phyloP scores from a whole-genome alignment of 345 rosid species.

The Lenwebbia sp. region DNA sequence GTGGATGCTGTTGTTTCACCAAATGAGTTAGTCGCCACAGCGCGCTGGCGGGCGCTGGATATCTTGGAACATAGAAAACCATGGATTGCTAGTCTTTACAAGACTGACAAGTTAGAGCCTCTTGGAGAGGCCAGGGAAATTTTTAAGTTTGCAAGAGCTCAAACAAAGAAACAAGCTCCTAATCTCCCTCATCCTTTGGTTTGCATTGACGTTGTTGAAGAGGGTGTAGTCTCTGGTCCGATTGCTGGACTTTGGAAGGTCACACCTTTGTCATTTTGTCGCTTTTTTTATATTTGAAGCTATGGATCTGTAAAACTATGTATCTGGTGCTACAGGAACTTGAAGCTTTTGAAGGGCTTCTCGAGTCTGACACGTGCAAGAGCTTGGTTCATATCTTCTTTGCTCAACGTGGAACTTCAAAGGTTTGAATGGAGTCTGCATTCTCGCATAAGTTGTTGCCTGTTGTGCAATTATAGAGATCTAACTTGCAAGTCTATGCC shows the following conservation, averaged over 20 bases:
- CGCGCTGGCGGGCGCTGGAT: slow-evolving; percentile 84
- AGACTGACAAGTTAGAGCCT: slow-evolving; percentile 74
- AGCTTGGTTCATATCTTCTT: slow-evolving; percentile 84
- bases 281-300: neutral
- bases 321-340: slow-evolving; percentile 52
- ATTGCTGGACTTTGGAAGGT: slow-evolving; percentile 91
- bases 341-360: slow-evolving; percentile 53
- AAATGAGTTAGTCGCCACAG: slow-evolving; percentile 45
- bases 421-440: slow-evolving; percentile 30
- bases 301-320: neutral
- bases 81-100: slow-evolving; percentile 73
- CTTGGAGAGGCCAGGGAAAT: slow-evolving; percentile 98
- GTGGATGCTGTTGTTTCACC: slow-evolving; percentile 79
- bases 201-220: slow-evolving; percentile 83
- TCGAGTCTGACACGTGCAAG: slow-evolving; percentile 68
- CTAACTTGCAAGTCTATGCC: neutral
- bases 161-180: slow-evolving; percentile 73
- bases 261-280: neutral
- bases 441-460: neutral
- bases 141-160: slow-evolving; percentile 78
- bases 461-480: neutral
- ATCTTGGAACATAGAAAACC: slow-evolving; percentile 63
- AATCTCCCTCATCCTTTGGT: slow-evolving; percentile 77
- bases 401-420: slow-evolving; percentile 80
- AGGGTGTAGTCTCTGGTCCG: slow-evolving; percentile 79